Evolutionary conservation across 2,329 filamentous ascomycete genomes (phyloP).

Genomic region (Alternaria sp.): DNA sequence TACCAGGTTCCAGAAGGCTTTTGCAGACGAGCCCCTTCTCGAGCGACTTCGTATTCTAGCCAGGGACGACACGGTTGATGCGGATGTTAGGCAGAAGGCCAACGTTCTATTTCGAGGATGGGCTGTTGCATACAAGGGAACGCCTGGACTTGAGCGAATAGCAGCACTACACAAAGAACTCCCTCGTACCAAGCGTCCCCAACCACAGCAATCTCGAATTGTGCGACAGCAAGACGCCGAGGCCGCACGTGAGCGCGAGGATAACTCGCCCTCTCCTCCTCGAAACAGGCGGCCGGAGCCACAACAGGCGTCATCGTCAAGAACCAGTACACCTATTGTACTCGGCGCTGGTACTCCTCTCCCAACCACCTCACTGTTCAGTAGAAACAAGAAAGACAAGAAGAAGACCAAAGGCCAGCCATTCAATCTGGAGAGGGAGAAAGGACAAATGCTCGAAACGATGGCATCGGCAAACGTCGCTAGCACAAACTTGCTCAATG

Average conservation of each 20-base stretch:
- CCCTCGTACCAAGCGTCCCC: conserved; percentile 67
- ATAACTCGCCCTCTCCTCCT: conserved; percentile 43
- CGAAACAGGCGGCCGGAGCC: conserved; percentile 33
- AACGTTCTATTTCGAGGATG: conserved; percentile 86
- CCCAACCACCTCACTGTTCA: conserved; percentile 62
- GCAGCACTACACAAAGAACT: conserved; percentile 78
- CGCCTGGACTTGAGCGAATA: conserved; percentile 80
- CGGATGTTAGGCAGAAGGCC: conserved; percentile 87
- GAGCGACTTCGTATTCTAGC: conserved; percentile 90
- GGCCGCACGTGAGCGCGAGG: conserved; percentile 73
- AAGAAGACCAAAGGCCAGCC: conserved; percentile 64
- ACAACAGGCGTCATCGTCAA: conserved; percentile 41
- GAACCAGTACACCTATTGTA: conserved; percentile 35
- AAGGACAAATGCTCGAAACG: conserved; percentile 83
- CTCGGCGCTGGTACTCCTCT: conserved; percentile 40
- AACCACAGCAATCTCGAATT: conserved; percentile 79
- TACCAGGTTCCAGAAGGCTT: conserved; percentile 81
- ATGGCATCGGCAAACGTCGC: conserved; percentile 90
- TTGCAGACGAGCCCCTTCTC: conserved; percentile 89
- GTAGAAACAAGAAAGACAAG: conserved; percentile 63
- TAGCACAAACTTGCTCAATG: conserved; percentile 88
- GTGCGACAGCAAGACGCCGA: conserved; percentile 80
- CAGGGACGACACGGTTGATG: conserved; percentile 83
- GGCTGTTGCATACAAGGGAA: conserved; percentile 81
- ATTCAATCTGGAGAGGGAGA: conserved; percentile 88